phyloP scores from a whole-genome alignment of 768 basidiomycete genomes.

The Leccinum incarnatum region DNA sequence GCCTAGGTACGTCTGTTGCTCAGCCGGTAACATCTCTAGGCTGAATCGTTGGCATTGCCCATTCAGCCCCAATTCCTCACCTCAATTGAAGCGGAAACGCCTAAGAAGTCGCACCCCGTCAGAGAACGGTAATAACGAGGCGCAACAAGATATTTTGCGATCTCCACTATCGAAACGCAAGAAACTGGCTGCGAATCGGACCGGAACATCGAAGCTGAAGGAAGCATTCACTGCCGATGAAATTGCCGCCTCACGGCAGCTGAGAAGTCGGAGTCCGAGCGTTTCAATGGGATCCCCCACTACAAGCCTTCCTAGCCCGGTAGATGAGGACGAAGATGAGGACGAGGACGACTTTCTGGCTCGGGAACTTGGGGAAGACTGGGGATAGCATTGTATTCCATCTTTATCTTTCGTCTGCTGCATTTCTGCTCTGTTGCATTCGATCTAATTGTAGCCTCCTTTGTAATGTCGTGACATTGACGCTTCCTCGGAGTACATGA shows the following conservation, averaged over 20 bases:
- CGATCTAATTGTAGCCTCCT: conserved; percentile 20
- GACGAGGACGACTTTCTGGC: conserved; percentile 82
- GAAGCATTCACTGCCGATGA: conserved; percentile 61
- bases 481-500: conserved; percentile 1
- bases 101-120: conserved; percentile 71
- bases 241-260: conserved; percentile 24
- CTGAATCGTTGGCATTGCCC: conserved; percentile 7
- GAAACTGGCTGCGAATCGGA: conserved; percentile 64
- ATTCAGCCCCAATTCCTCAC: conserved; percentile 41
- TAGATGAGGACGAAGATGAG: conserved; percentile 52
- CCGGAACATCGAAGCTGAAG: conserved; percentile 65
- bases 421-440: conserved; percentile 13
- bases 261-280: conserved; percentile 26
- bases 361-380: conserved; percentile 74
- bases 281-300: conserved; percentile 7
- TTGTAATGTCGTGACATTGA: conserved; percentile 19
- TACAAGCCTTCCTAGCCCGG: conserved; percentile 20
- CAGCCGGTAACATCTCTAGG: conserved; percentile 20
- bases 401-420: neutral
- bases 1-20: conserved; percentile 35
- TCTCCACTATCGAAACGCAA: conserved; percentile 82
- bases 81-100: conserved; percentile 60
- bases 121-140: conserved; percentile 43
- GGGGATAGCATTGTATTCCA: conserved; percentile 48
- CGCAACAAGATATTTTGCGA: conserved; percentile 44